These are phyloP conservation scores for Parastagonospora avenae DNA, from an alignment of 2,329 filamentous ascomycete species.

Conservation along the genomic window DNA sequence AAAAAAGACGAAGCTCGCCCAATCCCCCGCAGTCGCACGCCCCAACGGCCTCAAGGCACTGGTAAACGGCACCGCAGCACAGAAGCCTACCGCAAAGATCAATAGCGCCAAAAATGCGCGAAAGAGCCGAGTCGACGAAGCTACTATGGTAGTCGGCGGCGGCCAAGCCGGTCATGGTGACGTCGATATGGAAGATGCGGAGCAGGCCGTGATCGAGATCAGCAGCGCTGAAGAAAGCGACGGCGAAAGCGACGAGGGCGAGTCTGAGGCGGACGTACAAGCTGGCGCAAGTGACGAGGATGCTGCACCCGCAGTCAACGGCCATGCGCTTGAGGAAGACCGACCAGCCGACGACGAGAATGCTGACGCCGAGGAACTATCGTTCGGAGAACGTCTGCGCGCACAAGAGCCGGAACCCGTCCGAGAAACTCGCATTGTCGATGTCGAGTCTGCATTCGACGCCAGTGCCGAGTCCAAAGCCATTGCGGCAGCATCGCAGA, in stretches of 20 bases:
- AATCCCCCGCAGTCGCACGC: conserved; percentile 25
- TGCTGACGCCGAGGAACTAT: conserved; percentile 62
- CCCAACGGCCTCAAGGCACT: conserved; percentile 41
- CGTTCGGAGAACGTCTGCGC: conserved; percentile 85
- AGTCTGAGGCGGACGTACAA: conserved; percentile 17
- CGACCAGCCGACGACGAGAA: conserved; percentile 43
- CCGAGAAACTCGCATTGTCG: conserved; percentile 61
- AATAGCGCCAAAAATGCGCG: conserved; percentile 59
- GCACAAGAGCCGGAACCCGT: conserved; percentile 56
- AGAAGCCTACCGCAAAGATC: conserved; percentile 54
- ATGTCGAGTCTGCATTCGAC: conserved; percentile 67
- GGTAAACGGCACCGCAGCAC: conserved; percentile 34
- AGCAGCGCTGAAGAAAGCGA: conserved; percentile 53
- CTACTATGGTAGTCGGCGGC: conserved; percentile 59
- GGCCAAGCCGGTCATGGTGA: conserved; percentile 53
- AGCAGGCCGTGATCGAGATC: conserved; percentile 52
- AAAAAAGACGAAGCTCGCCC: conserved; percentile 46
- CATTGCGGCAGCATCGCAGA: conserved; percentile 49
- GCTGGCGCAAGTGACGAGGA: conserved; percentile 38
- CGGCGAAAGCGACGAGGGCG: conserved; percentile 37
- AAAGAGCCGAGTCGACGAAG: conserved; percentile 62
- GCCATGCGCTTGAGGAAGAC: conserved; percentile 37
- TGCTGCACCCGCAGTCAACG: conserved; percentile 25
- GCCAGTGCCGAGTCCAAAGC: conserved; percentile 52
- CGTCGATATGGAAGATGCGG: conserved; percentile 44